phyloP scores from a whole-genome alignment of 306 rosid genomes.

The Inga oerstediana region DNA sequence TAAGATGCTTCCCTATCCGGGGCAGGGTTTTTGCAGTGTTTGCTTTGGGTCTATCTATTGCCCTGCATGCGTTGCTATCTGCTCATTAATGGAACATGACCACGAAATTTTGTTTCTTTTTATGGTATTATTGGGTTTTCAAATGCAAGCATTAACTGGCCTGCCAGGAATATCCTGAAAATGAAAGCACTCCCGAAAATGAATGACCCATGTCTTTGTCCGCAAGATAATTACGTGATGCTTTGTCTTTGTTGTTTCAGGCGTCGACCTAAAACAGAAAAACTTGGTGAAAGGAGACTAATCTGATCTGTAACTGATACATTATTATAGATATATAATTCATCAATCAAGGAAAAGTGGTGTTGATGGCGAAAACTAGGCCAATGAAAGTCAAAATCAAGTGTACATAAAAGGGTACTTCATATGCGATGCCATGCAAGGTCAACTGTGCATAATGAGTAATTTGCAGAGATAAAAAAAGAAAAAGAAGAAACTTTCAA shows the following conservation, averaged over 20 bases:
- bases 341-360: not conserved
- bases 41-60: not conserved
- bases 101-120: constrained; percentile 38
- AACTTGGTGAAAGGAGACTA: not conserved
- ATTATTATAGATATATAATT: not conserved
- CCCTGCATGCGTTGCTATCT: not conserved
- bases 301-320: not conserved
- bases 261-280: not conserved
- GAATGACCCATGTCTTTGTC: not conserved
- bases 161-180: constrained; percentile 60
- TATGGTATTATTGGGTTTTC: constrained; percentile 34
- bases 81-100: constrained; percentile 36
- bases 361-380: not conserved
- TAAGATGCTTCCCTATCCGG: not conserved
- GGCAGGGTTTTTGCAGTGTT: not conserved
- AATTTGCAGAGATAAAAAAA: not conserved
- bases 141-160: constrained; percentile 45
- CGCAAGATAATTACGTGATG: not conserved
- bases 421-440: not conserved
- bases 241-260: not conserved
- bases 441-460: constrained; percentile 28
- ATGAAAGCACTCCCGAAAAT: constrained; percentile 34
- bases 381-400: not conserved
- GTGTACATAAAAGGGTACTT: not conserved
- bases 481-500: not conserved